Evolutionary conservation across 2,329 filamentous ascomycete genomes (phyloP), one percentile per base, ranked within the genome.

Genomic region (Fusarium keratoplasticum): DNA sequence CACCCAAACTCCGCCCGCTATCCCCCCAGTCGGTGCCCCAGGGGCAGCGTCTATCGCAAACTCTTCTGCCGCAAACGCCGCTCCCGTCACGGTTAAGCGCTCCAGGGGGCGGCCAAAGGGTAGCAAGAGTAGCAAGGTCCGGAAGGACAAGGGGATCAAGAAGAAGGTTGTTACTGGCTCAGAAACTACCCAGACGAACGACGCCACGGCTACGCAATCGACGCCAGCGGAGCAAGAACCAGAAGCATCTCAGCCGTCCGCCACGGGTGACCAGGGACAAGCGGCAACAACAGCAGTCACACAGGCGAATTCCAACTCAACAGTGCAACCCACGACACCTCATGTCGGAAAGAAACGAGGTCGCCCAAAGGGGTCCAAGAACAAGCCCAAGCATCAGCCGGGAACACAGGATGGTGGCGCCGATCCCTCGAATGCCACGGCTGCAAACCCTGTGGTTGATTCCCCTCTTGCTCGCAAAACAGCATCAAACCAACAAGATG

Each of bases 31-130:
- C 27, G 42, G 61, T 64, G 54, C 54, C 44, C 9, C 33, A 14
- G 58, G 59, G 31, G 44, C 68, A 1, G 58, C 73, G 20, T 57
- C 74, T 20, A 50, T 72, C 8, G 66, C 69, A 9, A 60, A 40
- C n/a, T 52, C 47, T 52, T 52, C 74, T 20, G 44, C 71, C 8
- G 67, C 69, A 9, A 58, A 36, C n/a, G 59, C 52, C 13, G 18
- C 67, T 16, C 61, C 69, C 9, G 25, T 60, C 2, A 66, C 78
- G 25, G 59, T 78, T 38, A 89, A 86, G 75, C 84, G 88, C 60
- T 82, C 83, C 8, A 84, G 88, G 70, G 89, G 89, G 18, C 83
- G 89, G 20, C 89, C 89, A 9, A 90, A 89, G 72, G 89, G 89
- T 4, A 90, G 88, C 80, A 82, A 82, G 63, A 80, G 77, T 55